These are phyloP conservation scores for Aphanomyces euteiches DNA, from an alignment of 352 stramenopile genomes.

Conservation along the genomic window DNA sequence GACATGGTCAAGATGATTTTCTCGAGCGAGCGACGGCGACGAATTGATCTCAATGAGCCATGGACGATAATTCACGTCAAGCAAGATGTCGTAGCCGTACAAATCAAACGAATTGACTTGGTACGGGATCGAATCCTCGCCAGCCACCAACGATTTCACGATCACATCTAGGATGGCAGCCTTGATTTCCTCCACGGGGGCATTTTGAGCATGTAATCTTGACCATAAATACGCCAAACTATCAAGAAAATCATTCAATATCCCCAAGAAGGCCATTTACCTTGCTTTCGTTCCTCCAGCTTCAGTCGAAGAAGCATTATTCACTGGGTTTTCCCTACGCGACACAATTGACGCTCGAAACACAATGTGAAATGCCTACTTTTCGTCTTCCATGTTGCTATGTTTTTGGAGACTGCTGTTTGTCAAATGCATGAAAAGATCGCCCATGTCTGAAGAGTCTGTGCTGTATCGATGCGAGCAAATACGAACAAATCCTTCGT, in stretches of 20 bases:
- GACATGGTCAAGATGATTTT: constrained; percentile 80
- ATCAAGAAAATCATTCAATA: neutral
- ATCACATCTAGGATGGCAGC: constrained; percentile 70
- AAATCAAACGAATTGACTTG: constrained; percentile 93
- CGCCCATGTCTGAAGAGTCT: constrained; percentile 55
- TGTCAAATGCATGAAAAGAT: constrained; percentile 92
- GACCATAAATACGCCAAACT: constrained; percentile 66
- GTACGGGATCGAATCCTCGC: constrained; percentile 86
- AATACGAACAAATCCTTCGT: constrained; percentile 90
- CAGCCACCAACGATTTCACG: constrained; percentile 82
- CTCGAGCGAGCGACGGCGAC: constrained; percentile 87
- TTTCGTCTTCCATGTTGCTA: constrained; percentile 51
- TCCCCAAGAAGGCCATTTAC: constrained; percentile 37
- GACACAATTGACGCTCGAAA: constrained; percentile 1
- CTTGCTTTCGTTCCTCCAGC: constrained; percentile 79
- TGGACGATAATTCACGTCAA: constrained; percentile 85
- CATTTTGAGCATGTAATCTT: constrained; percentile 55
- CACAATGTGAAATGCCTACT: constrained; percentile 19
- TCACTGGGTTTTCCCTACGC: constrained; percentile 41
- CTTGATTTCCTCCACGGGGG: constrained; percentile 67
- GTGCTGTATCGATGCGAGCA: constrained; percentile 74
- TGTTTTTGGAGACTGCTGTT: constrained; percentile 93
- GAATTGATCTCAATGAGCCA: constrained; percentile 97
- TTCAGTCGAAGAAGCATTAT: constrained; percentile 42
- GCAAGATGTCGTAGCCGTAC: constrained; percentile 93